Percentiles rank a stretch among this genome's conserved stretches.
Evolutionary conservation across 345 rosid species (phyloP).

Genomic region (Eucalyptus grandis): DNA sequence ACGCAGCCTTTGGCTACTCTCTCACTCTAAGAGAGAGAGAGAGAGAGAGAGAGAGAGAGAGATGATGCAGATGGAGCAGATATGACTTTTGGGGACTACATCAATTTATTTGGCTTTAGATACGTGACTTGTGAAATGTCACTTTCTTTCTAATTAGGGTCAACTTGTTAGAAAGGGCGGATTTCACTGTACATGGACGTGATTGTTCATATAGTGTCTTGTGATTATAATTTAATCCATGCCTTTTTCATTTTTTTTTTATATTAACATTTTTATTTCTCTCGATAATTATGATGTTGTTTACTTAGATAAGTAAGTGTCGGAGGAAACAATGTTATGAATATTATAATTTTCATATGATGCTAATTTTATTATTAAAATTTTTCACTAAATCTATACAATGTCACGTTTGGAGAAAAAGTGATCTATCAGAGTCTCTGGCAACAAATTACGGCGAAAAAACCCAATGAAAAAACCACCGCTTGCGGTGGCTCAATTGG

Average conservation of each 20-base stretch:
- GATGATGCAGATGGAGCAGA: not conserved
- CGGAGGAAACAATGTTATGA: accelerated
- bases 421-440: accelerated
- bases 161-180: not conserved
- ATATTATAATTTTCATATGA: accelerated
- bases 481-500: no score
- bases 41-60: not conserved
- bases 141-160: not conserved
- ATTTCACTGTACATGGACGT: not conserved
- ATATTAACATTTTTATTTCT: not conserved
- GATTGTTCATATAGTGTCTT: not conserved
- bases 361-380: accelerated
- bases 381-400: not conserved
- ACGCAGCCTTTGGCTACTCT: not conserved
- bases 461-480: not conserved
- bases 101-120: not conserved
- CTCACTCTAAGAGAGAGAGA: not conserved
- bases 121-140: not conserved
- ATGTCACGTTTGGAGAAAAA: no score
- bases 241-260: not conserved
- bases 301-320: not conserved
- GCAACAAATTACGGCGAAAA: no score
- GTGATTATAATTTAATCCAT: not conserved
- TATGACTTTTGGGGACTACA: not conserved
- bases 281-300: not conserved